Conservation (phyloP, 2,329 filamentous ascomycete species). For the Macrophomina phaseolina region DNA sequence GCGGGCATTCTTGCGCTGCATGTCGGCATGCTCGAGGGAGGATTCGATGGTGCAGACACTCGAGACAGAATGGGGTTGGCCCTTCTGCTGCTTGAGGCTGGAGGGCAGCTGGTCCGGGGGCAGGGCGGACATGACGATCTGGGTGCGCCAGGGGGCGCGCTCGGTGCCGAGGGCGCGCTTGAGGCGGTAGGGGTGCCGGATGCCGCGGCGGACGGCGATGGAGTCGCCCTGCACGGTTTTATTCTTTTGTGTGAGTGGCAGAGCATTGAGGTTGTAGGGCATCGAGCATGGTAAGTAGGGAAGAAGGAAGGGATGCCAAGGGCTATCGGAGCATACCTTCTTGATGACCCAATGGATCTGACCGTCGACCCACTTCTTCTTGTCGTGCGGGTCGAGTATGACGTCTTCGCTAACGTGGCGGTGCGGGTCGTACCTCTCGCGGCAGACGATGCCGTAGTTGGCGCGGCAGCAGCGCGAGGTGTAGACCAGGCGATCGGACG, state of each 20-base stretch:
- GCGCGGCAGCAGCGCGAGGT: conserved; percentile 28
- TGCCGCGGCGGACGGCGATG: conserved; percentile 23
- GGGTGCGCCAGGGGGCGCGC: conserved; percentile 20
- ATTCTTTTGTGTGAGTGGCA: too few species aligned
- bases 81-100: conserved; percentile 29
- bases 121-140: conserved; percentile 23
- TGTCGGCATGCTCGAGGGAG: not conserved
- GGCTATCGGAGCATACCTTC: conserved; percentile 1
- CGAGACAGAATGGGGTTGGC: conserved; percentile 9
- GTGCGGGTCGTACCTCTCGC: conserved; percentile 26
- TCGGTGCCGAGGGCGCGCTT: conserved; percentile 27
- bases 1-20: conserved; percentile 29
- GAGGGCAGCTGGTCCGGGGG: not conserved
- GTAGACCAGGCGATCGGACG: conserved; percentile 45
- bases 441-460: conserved; percentile 31
- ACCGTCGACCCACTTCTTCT: conserved; percentile 28
- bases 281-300: not conserved
- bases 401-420: conserved; percentile 27
- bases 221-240: conserved; percentile 26
- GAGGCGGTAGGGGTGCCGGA: conserved; percentile 28
- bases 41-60: conserved; percentile 31
- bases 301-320: too few species aligned
- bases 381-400: conserved; percentile 25
- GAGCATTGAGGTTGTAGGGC: too few species aligned
- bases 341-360: conserved; percentile 31